Conservation (phyloP, 1,284 basidiomycete genomes). For the Pholiota adiposa region DNA sequence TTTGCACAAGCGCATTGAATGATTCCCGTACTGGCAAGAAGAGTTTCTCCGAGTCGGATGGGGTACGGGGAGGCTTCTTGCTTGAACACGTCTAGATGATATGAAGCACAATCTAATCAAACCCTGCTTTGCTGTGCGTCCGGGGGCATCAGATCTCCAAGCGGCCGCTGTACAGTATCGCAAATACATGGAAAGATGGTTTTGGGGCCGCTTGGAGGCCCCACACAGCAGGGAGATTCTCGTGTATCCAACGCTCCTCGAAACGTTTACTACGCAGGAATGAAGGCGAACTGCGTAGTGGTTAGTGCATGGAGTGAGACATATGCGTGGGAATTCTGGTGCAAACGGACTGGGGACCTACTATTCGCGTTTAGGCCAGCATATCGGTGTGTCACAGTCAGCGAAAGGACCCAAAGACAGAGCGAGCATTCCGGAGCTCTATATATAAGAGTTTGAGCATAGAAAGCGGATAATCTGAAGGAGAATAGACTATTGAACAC, state of each 20-base stretch:
- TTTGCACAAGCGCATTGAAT: not conserved
- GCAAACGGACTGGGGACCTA: not conserved
- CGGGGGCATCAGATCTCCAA: not conserved
- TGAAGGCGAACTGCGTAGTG: not conserved
- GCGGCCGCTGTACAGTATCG: not conserved
- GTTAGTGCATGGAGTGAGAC: not conserved
- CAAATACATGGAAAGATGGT: not conserved
- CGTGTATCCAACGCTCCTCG: not conserved
- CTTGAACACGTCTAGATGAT: too few relatives aligned
- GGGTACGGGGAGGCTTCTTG: not conserved
- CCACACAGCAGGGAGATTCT: too few relatives aligned
- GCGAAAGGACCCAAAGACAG: not conserved
- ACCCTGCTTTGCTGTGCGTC: not conserved
- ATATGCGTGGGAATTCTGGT: not conserved
- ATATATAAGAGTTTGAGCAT: not conserved
- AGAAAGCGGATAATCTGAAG: not conserved
- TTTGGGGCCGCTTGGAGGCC: not conserved
- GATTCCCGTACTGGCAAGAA: not conserved
- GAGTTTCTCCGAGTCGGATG: not conserved
- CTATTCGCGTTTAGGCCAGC: not conserved
- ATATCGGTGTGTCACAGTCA: not conserved
- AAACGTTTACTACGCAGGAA: not conserved
- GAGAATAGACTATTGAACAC: not conserved
- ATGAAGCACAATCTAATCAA: not conserved
- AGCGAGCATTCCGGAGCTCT: not conserved